Conservation (phyloP, 129 eudicot species). For the Pseudognaphalium luteoalbum region DNA sequence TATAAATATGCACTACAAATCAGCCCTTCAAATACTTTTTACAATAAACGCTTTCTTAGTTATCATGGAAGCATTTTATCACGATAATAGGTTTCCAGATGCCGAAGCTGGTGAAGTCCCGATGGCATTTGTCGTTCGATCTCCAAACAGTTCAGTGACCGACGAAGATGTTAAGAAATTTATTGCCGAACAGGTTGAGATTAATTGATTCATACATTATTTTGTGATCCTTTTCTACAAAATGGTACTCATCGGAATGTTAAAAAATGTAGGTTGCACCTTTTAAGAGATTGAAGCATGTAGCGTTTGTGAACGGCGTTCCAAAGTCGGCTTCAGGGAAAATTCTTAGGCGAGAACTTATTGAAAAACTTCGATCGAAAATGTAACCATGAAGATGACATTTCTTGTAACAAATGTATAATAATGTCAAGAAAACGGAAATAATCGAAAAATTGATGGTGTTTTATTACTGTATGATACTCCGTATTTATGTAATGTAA, state of each 20-base stretch:
- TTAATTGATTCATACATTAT: background rate
- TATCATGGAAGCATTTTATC: background rate
- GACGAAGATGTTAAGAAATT: slow-evolving; percentile 74
- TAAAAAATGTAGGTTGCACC: slow-evolving; percentile 69
- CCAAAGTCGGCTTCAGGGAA: slow-evolving; percentile 92
- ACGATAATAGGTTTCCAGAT: slow-evolving; percentile 60
- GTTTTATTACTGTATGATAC: too few relatives aligned
- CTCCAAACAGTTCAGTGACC: slow-evolving; percentile 64
- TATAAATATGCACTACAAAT: background rate
- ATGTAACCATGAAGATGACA: slow-evolving; percentile 27
- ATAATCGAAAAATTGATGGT: too few relatives aligned
- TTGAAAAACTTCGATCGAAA: slow-evolving; percentile 59
- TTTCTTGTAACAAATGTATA: too few relatives aligned
- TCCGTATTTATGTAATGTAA: too few relatives aligned
- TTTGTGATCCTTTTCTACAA: background rate
- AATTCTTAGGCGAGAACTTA: slow-evolving; percentile 75
- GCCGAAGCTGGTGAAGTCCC: slow-evolving; percentile 97
- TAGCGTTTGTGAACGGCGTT: slow-evolving; percentile 60
- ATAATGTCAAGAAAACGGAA: too few relatives aligned
- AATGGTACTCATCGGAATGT: background rate
- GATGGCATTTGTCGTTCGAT: slow-evolving; percentile 72
- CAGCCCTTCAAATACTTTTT: too few relatives aligned
- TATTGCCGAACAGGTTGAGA: slow-evolving; percentile 64
- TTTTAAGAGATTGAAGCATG: slow-evolving; percentile 69
- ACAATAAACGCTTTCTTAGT: too few relatives aligned